phyloP scores from a whole-genome alignment of 345 rosid species.

The Arabidopsis suecica region DNA sequence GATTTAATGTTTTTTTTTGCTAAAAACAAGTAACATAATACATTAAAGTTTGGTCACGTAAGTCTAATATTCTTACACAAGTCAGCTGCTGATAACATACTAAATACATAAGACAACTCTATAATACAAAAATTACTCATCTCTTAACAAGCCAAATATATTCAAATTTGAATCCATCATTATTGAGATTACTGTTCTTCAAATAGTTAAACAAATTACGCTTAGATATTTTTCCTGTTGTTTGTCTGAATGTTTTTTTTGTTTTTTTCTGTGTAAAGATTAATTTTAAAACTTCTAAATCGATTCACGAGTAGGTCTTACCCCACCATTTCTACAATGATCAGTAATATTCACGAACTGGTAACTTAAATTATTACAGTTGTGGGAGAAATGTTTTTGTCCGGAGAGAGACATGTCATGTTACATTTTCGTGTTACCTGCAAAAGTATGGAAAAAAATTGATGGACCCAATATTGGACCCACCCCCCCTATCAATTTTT shows the following conservation, averaged over 20 bases:
- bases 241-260: not conserved
- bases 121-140: not conserved
- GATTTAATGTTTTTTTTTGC: no score
- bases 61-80: not conserved
- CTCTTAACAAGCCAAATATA: not conserved
- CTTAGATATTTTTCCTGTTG: not conserved
- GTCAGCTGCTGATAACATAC: not conserved
- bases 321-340: constrained; percentile 24
- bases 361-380: constrained; percentile 22
- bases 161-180: constrained; percentile 22
- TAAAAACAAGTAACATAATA: not conserved
- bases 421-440: constrained; percentile 35
- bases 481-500: constrained; percentile 4
- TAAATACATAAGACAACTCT: not conserved
- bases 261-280: not conserved
- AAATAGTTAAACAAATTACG: constrained; percentile 4
- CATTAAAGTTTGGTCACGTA: not conserved
- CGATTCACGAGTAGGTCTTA: constrained; percentile 10
- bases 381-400: constrained; percentile 12
- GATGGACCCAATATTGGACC: constrained; percentile 25
- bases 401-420: constrained; percentile 32
- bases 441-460: constrained; percentile 34
- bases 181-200: not conserved
- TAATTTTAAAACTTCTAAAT: not conserved
- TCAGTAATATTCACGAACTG: constrained; percentile 22